Evolutionary conservation across 2,329 filamentous ascomycete species (phyloP), one percentile per base, ranked within the genome.

Genomic region (Graphium sp.): DNA sequence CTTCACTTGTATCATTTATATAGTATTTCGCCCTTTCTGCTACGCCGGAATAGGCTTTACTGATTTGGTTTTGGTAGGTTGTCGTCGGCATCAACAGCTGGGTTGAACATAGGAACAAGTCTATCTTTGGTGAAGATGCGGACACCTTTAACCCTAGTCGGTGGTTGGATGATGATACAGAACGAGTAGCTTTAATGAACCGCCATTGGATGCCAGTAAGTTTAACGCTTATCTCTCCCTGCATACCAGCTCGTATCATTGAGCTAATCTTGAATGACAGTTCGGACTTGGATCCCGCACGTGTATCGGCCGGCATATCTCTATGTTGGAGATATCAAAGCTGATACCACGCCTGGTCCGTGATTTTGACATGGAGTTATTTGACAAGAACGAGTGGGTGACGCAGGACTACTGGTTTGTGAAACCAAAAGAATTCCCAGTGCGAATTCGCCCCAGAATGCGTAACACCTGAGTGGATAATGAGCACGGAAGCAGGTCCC

Each of bases 291-390:
- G 56, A 2, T 48, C 50, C 2, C 39, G 57, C 9, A 56, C 49
- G 0, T 61, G 58, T 31, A 36, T 61, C 5, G 58, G 58, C 0
- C 50, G 52, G 26, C 51, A 62, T 30, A 48, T 61, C 15, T 51
- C 54, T 2, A 39, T 53, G 9, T 35, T 61, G 29, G 57, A 61
- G 37, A 52, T 61, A 30, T 43, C 41, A 4, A 60, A 58, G 35
- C 29, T 58, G 10, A 43, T 60, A 3, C 56, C 56, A 2, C 39
- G 47, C n/a, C 32, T 54, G 2, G 29, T 54, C 8, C 40, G 39
- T 5, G 41, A 44, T 7, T 53, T 52, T 28, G 42, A 50, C 11
- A 47, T 55, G 22, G 36, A 44, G 25, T 37, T 50, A 4, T 29
- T 33, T 6, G 34, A 35, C 6, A 21, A 23, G 2, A 14, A 37